These are phyloP conservation scores for Colletotrichum sp. DNA, from an alignment of 2,329 filamentous ascomycete genomes.

Conservation along the genomic window DNA sequence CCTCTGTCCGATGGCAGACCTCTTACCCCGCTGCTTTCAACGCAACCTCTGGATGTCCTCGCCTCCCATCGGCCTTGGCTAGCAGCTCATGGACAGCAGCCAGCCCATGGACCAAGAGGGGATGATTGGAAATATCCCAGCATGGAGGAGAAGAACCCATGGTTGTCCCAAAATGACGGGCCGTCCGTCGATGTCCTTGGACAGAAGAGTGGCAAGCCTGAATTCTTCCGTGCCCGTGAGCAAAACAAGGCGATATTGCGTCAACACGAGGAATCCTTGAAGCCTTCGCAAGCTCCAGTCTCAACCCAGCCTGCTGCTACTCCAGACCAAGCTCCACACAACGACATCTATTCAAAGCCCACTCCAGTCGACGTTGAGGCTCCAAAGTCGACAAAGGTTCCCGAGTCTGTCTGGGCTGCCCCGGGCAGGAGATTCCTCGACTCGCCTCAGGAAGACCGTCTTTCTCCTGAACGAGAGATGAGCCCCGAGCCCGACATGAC, in stretches of 20 bases:
- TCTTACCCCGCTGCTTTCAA: background rate
- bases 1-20: background rate
- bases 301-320: background rate
- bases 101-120: background rate
- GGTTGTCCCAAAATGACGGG: background rate
- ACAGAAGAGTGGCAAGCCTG: conserved; percentile 39
- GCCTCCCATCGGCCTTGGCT: background rate
- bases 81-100: background rate
- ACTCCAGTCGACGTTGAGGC: background rate
- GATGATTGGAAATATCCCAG: background rate
- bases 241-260: conserved; percentile 32
- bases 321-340: background rate
- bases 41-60: background rate
- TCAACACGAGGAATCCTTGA: background rate
- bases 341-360: background rate
- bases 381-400: background rate
- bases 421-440: conserved; percentile 18
- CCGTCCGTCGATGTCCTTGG: conserved; percentile 34
- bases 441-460: background rate
- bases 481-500: conserved; percentile 22
- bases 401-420: conserved; percentile 6
- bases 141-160: background rate
- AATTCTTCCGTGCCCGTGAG: conserved; percentile 45
- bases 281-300: background rate
- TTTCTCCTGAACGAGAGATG: background rate